Evolutionary conservation across 225 moss, liverwort and hornwort species (phyloP), one percentile per base, ranked within the genome.

Genomic region (Pseudisothecium myosuroides): DNA sequence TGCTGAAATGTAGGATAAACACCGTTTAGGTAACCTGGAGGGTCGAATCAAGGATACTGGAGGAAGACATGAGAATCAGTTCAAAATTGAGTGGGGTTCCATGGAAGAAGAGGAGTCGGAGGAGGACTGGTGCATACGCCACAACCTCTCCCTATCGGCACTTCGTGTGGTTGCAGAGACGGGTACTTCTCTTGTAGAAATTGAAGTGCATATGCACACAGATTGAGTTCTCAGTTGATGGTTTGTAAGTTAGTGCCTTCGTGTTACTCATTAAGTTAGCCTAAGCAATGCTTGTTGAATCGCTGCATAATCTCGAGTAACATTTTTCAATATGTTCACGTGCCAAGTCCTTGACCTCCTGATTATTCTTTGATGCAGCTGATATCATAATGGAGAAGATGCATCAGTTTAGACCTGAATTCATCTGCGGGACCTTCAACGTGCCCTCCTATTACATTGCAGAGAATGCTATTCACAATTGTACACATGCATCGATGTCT

Each of bases 401-500:
- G 84, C 95, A 95, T 88, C 90, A 92, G 83, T 94, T 89, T 90
- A 93, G 95, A 89, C 95, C 95, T 22, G 83, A 89, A 87, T 95
- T 95, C 76, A 87, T 95, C 37, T 88, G 91, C 69, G 86, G 91
- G 82, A 80, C 85, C 81, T 91, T 91, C 69, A 92, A 90, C 47
- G 86, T 93, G 59, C 94, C 93, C 52, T 85, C 91, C 59, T 94
- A 95, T 84, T 82, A 88, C 47, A 37, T 73, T 34, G 72, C 92
- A 63, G 80, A 88, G 72, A 67, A 71, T 84, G 80, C 85, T 89
- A 43, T 61, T 58, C 94, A 94, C 69, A 62, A 79, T 49, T 91
- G 91, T 83, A 50, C 63, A 41, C 72, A 43, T 45, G 65, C 74
- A n/a, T 89, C 91, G 28, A 82, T 76, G 75, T 66, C 82, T 60